Evolutionary conservation across 768 basidiomycete genomes (phyloP), one percentile per base, ranked within the genome.

Genomic region (Psilocybe cubensis): DNA sequence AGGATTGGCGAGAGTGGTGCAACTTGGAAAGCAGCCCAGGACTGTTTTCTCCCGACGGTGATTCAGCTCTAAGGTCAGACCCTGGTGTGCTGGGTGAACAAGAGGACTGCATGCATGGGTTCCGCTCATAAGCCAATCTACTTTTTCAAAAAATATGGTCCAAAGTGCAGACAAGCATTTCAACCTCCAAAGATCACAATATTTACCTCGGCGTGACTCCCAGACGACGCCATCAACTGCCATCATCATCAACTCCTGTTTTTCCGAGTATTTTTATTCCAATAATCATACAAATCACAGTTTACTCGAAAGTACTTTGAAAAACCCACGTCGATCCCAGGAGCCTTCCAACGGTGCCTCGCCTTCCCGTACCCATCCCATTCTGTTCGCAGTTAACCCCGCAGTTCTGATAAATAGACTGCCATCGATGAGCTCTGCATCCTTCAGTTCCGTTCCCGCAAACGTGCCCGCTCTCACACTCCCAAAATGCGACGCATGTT

Each of bases 401-500:
- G 86, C 85, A 1, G 72, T 70, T 41, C 86, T 72, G 42, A 85
- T 64, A 65, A 89, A 89, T 31, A 89, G 57, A 18, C 78, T 81
- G 4, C 87, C 87, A 53, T 89, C 88, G 18, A 79, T 63, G 31
- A 67, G 52, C 40, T 80, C 80, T 4, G 76, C 76, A 17, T 80
- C 86, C 43, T 66, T 60, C 28, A 68, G 54, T 50, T 68, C 67
- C 12, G 63, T 65, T 21, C 53, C 52, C 12, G 41, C 50, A 47
- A 68, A 66, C n/a, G 58, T 61, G n/a, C 65, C 67, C 18, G 62
- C 55, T 4, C 45, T 56, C 12, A 77, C 74, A 35, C 65, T 63
- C 9, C 84, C 84, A 52, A 82, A 86, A 54, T 79, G 46, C 10
- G 65, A 55, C 2, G 74, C 76, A 54, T 79, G 83, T 67, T 85